phyloP scores from a whole-genome alignment of 2,329 filamentous ascomycete species.

The Scytalidium sp. region DNA sequence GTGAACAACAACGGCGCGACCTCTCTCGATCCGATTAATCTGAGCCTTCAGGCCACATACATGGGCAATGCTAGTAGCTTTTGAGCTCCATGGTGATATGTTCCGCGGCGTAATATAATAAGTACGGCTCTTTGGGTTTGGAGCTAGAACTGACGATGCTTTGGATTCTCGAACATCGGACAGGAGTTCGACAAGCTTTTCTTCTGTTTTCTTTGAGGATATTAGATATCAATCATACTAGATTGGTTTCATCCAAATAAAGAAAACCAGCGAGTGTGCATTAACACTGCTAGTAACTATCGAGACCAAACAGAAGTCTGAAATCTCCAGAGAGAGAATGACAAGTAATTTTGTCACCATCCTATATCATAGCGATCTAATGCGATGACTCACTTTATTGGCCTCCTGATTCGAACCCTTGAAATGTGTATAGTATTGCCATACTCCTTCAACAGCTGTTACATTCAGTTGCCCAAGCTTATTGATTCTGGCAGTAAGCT shows the following conservation, averaged over 20 bases:
- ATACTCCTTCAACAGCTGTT: constrained; percentile 20
- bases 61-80: constrained; percentile 89
- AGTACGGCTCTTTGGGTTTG: constrained; percentile 10
- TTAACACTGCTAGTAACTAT: not conserved
- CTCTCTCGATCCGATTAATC: constrained; percentile 80
- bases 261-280: not conserved
- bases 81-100: constrained; percentile 96
- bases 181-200: constrained; percentile 22
- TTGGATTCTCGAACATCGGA: constrained; percentile 11
- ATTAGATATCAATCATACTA: constrained; percentile 5
- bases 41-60: constrained; percentile 77
- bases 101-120: constrained; percentile 74
- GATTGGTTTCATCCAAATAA: not conserved
- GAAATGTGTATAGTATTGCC: constrained; percentile 27
- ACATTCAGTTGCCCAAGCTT: constrained; percentile 14
- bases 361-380: constrained; percentile 2
- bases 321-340: not conserved
- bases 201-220: constrained; percentile 13
- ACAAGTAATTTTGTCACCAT: constrained; percentile 4
- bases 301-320: not conserved
- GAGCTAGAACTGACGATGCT: constrained; percentile 5
- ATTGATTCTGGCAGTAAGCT: constrained; percentile 15
- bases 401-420: constrained; percentile 10
- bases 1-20: constrained; percentile 69
- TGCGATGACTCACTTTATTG: constrained; percentile 5